phyloP scores from a whole-genome alignment of 2,329 filamentous ascomycete species.

The Cercospora brassicicola region DNA sequence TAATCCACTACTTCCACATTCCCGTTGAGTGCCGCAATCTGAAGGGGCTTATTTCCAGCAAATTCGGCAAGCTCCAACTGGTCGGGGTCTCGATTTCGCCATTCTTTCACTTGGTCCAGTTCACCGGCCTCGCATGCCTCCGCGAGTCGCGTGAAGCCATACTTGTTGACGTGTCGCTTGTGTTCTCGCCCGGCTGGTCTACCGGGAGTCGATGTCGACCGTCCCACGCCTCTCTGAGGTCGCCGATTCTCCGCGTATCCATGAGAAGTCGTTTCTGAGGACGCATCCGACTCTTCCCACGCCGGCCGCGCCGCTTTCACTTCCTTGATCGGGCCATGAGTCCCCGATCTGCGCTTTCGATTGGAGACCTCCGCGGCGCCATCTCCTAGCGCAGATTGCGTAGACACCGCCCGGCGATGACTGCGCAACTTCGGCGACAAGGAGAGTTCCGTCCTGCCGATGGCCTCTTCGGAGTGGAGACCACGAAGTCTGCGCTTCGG shows the following conservation, averaged over 20 bases:
- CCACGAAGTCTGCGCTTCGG: conserved; percentile 32
- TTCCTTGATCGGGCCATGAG: conserved; percentile 48
- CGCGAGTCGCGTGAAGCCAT: conserved; percentile 87
- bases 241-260: conserved; percentile 58
- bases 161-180: conserved; percentile 87
- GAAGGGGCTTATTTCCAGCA: conserved; percentile 91
- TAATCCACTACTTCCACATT: conserved; percentile 84
- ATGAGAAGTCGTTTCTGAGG: conserved; percentile 50
- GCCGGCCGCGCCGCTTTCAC: conserved; percentile 39
- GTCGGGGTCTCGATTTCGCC: conserved; percentile 75
- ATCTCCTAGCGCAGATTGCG: conserved; percentile 61
- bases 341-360: conserved; percentile 48
- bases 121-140: conserved; percentile 85
- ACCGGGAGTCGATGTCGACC: conserved; percentile 53
- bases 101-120: conserved; percentile 72
- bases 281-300: conserved; percentile 63
- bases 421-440: conserved; percentile 59
- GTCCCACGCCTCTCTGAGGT: conserved; percentile 59
- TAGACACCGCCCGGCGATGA: conserved; percentile 66
- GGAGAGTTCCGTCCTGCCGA: conserved; percentile 48
- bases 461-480: conserved; percentile 33
- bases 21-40: conserved; percentile 87
- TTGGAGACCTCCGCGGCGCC: conserved; percentile 40
- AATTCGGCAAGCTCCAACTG: conserved; percentile 89
- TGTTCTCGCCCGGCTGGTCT: conserved; percentile 59